These are phyloP conservation scores for Colletotrichum plurivorum DNA, from an alignment of 2,329 filamentous ascomycete species.

Conservation along the genomic window DNA sequence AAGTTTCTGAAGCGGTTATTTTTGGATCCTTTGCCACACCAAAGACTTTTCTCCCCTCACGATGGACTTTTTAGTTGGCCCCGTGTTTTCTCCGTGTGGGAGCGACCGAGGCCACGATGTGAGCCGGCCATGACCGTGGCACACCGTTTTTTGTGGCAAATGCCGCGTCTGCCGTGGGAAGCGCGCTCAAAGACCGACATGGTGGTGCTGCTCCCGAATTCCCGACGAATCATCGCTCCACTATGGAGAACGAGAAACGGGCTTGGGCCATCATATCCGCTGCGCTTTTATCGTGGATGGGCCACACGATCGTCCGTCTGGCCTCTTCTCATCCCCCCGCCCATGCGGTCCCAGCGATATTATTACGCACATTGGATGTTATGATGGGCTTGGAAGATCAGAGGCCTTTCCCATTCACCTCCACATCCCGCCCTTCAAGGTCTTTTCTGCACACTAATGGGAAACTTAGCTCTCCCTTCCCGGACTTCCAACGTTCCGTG, in stretches of 20 bases:
- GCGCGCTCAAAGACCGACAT: neutral
- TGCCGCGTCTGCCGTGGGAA: neutral
- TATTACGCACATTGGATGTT: constrained; percentile 19
- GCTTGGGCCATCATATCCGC: neutral
- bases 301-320: constrained; percentile 10
- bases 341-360: neutral
- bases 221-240: neutral
- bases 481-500: constrained; percentile 14
- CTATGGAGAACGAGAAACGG: neutral
- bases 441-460: neutral
- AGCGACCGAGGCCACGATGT: neutral
- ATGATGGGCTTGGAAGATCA: neutral
- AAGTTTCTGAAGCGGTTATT: no score
- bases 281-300: neutral
- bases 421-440: neutral
- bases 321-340: neutral
- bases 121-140: neutral
- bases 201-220: neutral
- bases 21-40: no score
- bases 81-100: constrained; percentile 43
- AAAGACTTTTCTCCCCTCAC: no score
- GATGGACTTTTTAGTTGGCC: no score
- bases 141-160: neutral
- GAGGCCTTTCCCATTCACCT: no score
- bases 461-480: neutral